A percentile compares a stretch with the other conserved stretches of the same genome.
Evolutionary conservation across 352 stramenopile species (phyloP).

Genomic region (Phytophthora europaea): DNA sequence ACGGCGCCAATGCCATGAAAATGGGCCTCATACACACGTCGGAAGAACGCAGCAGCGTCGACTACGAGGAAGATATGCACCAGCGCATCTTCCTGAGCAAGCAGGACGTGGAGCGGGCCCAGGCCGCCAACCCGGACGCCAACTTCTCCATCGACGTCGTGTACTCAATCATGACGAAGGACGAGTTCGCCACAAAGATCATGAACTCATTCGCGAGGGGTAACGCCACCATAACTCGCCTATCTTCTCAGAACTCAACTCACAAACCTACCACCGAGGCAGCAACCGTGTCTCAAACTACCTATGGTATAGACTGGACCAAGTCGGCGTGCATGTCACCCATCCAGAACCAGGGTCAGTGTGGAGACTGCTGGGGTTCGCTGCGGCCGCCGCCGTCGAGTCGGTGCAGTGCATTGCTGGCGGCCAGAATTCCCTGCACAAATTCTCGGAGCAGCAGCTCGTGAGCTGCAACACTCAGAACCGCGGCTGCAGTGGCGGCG

Average conservation of each 20-base stretch:
- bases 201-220: conserved; percentile 31
- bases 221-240: conserved; percentile 8
- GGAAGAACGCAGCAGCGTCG: conserved; percentile 32
- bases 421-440: conserved; percentile 65
- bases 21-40: conserved; percentile 28
- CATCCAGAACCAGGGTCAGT: conserved; percentile 96
- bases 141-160: conserved; percentile 45
- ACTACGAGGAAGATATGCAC: conserved; percentile 31
- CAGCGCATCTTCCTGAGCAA: conserved; percentile 49
- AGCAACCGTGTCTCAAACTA: conserved; percentile 9
- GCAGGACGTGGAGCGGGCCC: conserved; percentile 23
- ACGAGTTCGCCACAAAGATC: conserved; percentile 44
- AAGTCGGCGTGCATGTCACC: conserved; percentile 32
- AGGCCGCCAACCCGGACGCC: conserved; percentile 37
- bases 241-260: neutral
- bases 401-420: conserved; percentile 82
- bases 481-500: conserved; percentile 89
- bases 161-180: conserved; percentile 47
- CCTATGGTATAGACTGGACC: conserved; percentile 45
- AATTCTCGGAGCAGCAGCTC: conserved; percentile 92
- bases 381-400: conserved; percentile 88
- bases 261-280: neutral
- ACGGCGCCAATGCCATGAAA: neutral
- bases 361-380: conserved; percentile 97
- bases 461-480: conserved; percentile 89